Base-by-base conservation (phyloP, 169 alveolate genomes). In the Plasmodium ovale region DNA sequence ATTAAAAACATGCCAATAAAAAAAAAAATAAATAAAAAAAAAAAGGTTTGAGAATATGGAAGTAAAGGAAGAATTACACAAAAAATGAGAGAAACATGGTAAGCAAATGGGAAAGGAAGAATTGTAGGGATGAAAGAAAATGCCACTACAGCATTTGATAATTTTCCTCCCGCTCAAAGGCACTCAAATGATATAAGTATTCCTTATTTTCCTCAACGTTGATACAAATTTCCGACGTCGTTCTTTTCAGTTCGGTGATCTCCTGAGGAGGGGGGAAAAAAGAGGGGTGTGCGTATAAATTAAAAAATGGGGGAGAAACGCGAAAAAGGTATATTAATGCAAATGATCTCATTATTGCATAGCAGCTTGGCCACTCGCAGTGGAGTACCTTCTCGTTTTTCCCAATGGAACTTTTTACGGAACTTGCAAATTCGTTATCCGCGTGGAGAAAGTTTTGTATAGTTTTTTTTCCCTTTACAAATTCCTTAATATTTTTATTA, bases 171-270 rank as follows among this genome's bases (percentile, higher is more conserved):
- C 84, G 47, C 58, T 82, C 90, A 67, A 82, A 82, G 23, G 65
- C 87, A 39, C 49, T 85, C 12, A 85, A 71, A 5, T 70, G 85
- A 37, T 85, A 85, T 21, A 85, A 23, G 16, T 44, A 69, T n/a
- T 85, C 91, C 33, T 70, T 68, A 23, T 85, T 85, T 27, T 85
- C 91, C 23, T 85, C 91, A 19, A 85, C 23, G 21, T 85, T 85
- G 2, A 58, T 68, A 33, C 91, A 56, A 56, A 85, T 85, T 23
- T 85, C 91, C 19, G 91, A 69, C 31, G 91, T 70, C 16, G 91
- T 70, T 27, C 85, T 72, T 59, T 85, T 85, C 62, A 85, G 42
- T 27, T 85, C 77, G 51, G 62, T 85, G 14, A 85, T 69, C 27
- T 85, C 74, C 91, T 85, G 27, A 10, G 47, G 21, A 33, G 49